Percentiles rank a stretch among this genome's conserved stretches.
Evolutionary conservation across 1,139 yeast genomes (phyloP).

Genomic region (Diutina sp.): DNA sequence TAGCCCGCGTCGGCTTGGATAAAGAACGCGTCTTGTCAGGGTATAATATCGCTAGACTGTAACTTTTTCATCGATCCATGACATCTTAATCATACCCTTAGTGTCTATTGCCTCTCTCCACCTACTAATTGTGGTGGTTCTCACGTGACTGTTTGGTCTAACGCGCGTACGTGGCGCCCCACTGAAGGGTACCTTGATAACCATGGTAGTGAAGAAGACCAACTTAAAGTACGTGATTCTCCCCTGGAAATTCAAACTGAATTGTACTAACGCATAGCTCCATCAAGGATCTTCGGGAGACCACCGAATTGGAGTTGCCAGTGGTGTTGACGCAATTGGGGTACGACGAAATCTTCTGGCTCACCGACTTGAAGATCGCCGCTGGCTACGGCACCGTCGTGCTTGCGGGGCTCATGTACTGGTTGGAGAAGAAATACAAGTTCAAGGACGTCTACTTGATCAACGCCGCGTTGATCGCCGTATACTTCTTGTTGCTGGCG

Average conservation of each 20-base stretch:
- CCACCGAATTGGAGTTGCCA: slow-evolving; percentile 37
- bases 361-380: slow-evolving; percentile 51
- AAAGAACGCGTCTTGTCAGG: too few species aligned
- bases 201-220: neutral
- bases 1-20: too few species aligned
- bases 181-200: neutral
- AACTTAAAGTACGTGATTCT: slow-evolving; percentile 3
- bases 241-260: neutral
- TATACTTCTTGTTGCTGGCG: slow-evolving; percentile 42
- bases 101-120: too few species aligned
- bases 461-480: slow-evolving; percentile 24
- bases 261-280: slow-evolving; percentile 14
- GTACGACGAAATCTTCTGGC: slow-evolving; percentile 43
- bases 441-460: slow-evolving; percentile 26
- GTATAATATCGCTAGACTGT: too few species aligned
- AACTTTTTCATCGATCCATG: too few species aligned
- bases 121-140: neutral
- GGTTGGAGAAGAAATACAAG: slow-evolving; percentile 48
- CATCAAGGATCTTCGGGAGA: slow-evolving; percentile 31
- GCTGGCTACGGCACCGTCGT: slow-evolving; percentile 59
- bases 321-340: slow-evolving; percentile 41
- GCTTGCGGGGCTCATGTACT: slow-evolving; percentile 54
- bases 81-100: too few species aligned
- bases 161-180: neutral
- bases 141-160: neutral